phyloP scores from a whole-genome alignment of 108 stramenopile genomes.

The Nannochloropsis oceanica region DNA sequence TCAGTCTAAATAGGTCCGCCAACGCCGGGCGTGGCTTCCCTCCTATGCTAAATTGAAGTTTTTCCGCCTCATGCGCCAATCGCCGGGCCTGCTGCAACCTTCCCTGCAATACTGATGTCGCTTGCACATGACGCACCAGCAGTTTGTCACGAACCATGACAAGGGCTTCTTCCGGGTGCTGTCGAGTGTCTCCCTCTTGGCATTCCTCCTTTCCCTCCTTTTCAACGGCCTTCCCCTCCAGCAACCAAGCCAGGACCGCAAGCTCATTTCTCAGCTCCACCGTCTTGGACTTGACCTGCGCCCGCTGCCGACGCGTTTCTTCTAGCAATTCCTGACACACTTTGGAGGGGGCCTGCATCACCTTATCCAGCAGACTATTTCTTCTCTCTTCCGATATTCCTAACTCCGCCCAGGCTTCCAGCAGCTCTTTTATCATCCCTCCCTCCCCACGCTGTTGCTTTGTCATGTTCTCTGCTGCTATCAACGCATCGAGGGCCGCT shows the following conservation, averaged over 20 bases:
- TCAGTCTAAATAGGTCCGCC: not conserved
- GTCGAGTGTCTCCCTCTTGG: not conserved
- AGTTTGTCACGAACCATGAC: not conserved
- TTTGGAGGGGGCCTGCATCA: not conserved
- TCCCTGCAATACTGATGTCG: not conserved
- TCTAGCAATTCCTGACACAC: not conserved
- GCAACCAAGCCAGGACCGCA: not conserved
- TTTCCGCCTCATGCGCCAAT: not conserved
- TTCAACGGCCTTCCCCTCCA: not conserved
- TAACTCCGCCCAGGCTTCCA: not conserved
- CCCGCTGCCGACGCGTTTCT: not conserved
- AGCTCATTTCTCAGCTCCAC: not conserved
- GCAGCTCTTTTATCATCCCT: not conserved
- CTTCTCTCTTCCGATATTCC: not conserved
- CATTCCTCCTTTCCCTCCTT: not conserved
- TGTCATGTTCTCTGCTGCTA: not conserved
- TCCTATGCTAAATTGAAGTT: not conserved
- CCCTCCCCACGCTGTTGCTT: not conserved
- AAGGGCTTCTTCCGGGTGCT: not conserved
- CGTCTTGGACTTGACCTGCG: not conserved
- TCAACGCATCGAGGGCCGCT: not conserved
- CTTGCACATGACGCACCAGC: not conserved
- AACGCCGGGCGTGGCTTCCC: not conserved
- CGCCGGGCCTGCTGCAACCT: not conserved
- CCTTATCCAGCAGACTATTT: not conserved